These are phyloP conservation scores for Solanum infundibuliforme DNA, from an alignment of 257 asterid genomes.

Conservation along the genomic window DNA sequence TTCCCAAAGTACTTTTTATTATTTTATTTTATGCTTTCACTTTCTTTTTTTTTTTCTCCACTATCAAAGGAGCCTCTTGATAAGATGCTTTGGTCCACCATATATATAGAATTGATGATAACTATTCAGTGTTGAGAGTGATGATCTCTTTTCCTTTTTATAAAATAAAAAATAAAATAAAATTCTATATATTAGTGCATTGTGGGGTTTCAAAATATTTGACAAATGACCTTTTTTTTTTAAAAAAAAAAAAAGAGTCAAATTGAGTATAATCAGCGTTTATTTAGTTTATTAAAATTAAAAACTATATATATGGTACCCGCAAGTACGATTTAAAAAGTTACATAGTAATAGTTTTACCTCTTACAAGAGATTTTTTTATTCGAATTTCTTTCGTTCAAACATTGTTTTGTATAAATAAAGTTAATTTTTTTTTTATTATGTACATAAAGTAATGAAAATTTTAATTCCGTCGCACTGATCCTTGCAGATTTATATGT, in stretches of 20 bases:
- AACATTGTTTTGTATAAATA: not conserved
- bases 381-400: not conserved
- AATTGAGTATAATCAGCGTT: not conserved
- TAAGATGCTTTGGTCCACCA: constrained; percentile 2
- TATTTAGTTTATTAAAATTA: not conserved
- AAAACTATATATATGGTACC: not conserved
- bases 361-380: not conserved
- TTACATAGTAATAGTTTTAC: not conserved
- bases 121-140: not conserved
- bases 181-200: not conserved
- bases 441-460: not conserved
- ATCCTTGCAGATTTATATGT: not conserved
- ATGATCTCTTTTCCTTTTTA: not conserved
- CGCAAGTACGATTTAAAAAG: not conserved
- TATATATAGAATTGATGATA: not conserved
- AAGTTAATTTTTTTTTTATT: fast-evolving
- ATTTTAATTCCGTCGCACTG: not conserved
- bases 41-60: not conserved
- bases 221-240: not conserved
- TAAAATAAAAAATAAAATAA: not conserved
- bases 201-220: not conserved
- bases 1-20: not conserved
- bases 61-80: not conserved
- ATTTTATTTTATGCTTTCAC: not conserved
- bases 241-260: not conserved